phyloP scores from a whole-genome alignment of 2,329 filamentous ascomycete species.

The Pseudovirgaria hyperparasitica region DNA sequence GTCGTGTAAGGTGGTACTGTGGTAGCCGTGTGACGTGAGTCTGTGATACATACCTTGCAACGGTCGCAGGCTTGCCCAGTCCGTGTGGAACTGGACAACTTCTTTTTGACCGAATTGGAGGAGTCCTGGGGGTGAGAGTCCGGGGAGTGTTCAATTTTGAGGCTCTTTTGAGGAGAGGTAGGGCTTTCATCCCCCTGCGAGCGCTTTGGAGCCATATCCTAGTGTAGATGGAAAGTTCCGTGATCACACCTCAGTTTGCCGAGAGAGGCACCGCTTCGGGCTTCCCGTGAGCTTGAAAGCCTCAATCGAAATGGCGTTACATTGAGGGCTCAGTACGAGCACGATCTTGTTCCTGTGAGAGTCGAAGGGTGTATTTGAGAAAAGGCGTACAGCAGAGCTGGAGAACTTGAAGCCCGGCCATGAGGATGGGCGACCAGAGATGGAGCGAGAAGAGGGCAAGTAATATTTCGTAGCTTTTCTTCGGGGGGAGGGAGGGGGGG shows the following conservation, averaged over 20 bases:
- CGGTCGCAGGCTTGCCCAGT: slow-evolving; percentile 82
- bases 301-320: no score
- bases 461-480: no score
- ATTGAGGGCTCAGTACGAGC: no score
- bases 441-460: no score
- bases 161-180: slow-evolving; percentile 12
- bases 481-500: no score
- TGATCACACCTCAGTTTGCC: no score
- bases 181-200: slow-evolving; percentile 9
- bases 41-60: slow-evolving; percentile 73
- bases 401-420: no score
- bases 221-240: slow-evolving; percentile 4
- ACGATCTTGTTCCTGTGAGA: no score
- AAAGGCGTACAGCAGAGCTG: no score
- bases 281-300: neutral
- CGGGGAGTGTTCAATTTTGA: slow-evolving; percentile 19
- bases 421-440: no score
- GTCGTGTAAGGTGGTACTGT: neutral
- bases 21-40: neutral
- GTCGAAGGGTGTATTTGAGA: no score
- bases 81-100: slow-evolving; percentile 40
- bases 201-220: slow-evolving; percentile 16
- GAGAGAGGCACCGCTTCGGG: neutral
- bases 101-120: slow-evolving; percentile 33
- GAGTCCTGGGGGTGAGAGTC: slow-evolving; percentile 17